These are phyloP conservation scores for Lithospermum erythrorhizon DNA, from an alignment of 257 asterid genomes.

Conservation along the genomic window DNA sequence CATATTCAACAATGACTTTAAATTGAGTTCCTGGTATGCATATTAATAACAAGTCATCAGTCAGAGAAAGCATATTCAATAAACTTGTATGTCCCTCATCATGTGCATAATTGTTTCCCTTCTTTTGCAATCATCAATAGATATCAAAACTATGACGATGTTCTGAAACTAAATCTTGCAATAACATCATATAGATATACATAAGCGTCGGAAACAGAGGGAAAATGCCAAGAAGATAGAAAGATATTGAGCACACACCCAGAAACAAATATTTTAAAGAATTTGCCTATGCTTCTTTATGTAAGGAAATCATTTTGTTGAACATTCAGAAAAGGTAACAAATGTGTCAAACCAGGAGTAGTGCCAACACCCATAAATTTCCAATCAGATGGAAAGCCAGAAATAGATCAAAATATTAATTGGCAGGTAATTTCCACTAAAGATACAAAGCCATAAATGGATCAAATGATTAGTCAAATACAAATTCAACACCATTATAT, in stretches of 20 bases:
- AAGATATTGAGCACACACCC: background rate
- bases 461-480: background rate
- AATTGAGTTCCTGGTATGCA: slow-evolving; percentile 68
- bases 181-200: too few species aligned
- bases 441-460: background rate
- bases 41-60: slow-evolving; percentile 5
- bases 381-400: too few species aligned
- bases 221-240: background rate
- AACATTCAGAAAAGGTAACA: background rate
- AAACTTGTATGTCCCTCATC: background rate
- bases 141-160: too few species aligned
- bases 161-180: too few species aligned
- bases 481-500: background rate
- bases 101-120: too few species aligned
- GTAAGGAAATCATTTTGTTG: too few species aligned
- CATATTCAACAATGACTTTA: slow-evolving; percentile 84
- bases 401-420: too few species aligned
- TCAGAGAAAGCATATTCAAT: background rate
- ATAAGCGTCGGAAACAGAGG: too few species aligned
- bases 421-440: background rate
- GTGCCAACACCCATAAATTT: background rate
- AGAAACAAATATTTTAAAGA: background rate
- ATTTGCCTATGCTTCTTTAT: too few species aligned
- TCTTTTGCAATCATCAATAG: too few species aligned
- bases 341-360: background rate